A percentile compares a stretch with the other conserved stretches of the same genome.
Conservation (phyloP, 352 stramenopile genomes). For the Aphanomyces stellatus region DNA sequence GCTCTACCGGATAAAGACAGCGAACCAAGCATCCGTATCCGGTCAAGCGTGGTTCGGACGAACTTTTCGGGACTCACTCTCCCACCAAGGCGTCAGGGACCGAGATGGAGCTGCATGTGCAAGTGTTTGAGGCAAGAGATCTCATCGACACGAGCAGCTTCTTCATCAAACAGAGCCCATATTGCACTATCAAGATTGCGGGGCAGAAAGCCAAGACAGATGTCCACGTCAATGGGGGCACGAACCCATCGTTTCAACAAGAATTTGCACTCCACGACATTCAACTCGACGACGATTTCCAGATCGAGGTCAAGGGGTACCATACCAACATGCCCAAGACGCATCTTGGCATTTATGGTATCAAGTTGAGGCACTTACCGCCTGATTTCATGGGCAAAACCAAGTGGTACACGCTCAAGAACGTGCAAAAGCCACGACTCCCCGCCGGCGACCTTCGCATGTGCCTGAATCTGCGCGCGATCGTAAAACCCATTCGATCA, state of each 20-base stretch:
- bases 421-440: background rate
- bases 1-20: too few species aligned
- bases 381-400: background rate
- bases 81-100: too few species aligned
- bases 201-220: constrained; percentile 13
- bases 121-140: background rate
- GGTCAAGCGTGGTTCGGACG: too few species aligned
- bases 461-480: background rate
- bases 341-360: background rate
- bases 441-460: background rate
- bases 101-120: background rate
- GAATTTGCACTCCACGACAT: background rate
- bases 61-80: too few species aligned
- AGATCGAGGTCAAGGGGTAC: constrained; percentile 16
- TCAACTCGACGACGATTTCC: background rate
- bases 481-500: background rate
- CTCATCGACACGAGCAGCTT: background rate
- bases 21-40: too few species aligned
- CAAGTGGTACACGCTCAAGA: background rate
- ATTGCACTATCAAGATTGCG: constrained; percentile 18
- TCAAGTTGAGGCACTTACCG: background rate
- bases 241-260: background rate
- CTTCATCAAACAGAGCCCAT: constrained; percentile 2
- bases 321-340: constrained; percentile 9
- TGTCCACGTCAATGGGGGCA: background rate